Conservation (phyloP, 2,329 filamentous ascomycete genomes). For the Ophiocordyceps camponoti-floridani region DNA sequence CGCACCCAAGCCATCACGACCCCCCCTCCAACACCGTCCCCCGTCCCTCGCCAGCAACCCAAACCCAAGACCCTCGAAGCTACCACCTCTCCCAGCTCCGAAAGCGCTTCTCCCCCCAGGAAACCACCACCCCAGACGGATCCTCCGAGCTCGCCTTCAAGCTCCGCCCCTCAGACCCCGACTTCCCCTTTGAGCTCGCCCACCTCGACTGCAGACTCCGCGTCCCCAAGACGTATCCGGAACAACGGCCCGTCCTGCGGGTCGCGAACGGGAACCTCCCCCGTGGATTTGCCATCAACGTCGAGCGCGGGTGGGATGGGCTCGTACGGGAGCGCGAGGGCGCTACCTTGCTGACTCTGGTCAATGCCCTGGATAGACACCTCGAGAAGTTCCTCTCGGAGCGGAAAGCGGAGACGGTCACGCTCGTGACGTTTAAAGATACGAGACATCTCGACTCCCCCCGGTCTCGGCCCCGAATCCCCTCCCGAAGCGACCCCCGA, state of each 20-base stretch:
- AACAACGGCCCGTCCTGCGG: constrained; percentile 35
- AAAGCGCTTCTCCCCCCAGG: constrained; percentile 40
- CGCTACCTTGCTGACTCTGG: constrained; percentile 44
- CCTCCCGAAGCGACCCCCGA: constrained; percentile 1
- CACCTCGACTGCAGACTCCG: constrained; percentile 48
- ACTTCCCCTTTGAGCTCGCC: constrained; percentile 65
- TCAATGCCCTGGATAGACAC: constrained; percentile 54
- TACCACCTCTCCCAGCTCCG: constrained; percentile 62
- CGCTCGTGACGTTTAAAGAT: constrained; percentile 44
- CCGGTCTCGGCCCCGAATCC: constrained; percentile 1
- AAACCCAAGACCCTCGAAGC: constrained; percentile 47
- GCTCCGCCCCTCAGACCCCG: constrained; percentile 58
- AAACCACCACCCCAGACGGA: constrained; percentile 24
- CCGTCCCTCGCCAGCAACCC: constrained; percentile 47
- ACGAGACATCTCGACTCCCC: constrained; percentile 23
- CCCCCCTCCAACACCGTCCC: constrained; percentile 28
- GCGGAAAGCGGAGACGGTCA: constrained; percentile 55
- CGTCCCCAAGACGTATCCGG: constrained; percentile 47
- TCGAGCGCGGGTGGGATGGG: constrained; percentile 55
- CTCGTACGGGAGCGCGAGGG: constrained; percentile 37
- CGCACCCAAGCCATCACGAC: constrained; percentile 28
- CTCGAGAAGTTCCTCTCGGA: constrained; percentile 53
- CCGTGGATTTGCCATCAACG: constrained; percentile 55
- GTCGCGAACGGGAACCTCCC: constrained; percentile 54
- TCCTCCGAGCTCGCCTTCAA: constrained; percentile 43